Conservation (phyloP, 2,329 filamentous ascomycete species). For the Aspergillus fumigatiaffinis region DNA sequence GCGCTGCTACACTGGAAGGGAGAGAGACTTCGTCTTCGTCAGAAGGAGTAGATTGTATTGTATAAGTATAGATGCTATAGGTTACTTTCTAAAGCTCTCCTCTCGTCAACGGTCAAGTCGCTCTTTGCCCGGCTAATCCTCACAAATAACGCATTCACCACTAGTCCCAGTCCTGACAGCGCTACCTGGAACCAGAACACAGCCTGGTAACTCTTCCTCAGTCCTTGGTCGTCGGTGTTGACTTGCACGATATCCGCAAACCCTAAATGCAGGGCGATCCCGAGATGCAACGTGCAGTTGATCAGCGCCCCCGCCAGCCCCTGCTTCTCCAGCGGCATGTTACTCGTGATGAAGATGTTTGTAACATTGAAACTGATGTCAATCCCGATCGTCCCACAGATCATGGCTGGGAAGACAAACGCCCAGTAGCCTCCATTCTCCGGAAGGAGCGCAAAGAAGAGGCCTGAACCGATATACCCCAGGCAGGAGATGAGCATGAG, state of each 20-base stretch:
- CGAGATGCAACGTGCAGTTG: conserved; percentile 67
- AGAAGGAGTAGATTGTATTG: no score
- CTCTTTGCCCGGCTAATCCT: conserved; percentile 54
- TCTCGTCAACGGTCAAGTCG: conserved; percentile 57
- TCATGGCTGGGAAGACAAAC: conserved; percentile 62
- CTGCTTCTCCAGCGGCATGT: conserved; percentile 62
- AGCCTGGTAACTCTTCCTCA: conserved; percentile 56
- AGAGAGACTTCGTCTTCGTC: conserved; percentile 28
- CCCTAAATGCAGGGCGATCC: conserved; percentile 67
- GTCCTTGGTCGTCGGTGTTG: conserved; percentile 44
- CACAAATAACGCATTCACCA: conserved; percentile 53
- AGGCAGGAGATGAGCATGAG: conserved; percentile 60
- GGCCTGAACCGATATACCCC: conserved; percentile 55
- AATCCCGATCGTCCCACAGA: conserved; percentile 65
- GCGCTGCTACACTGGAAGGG: conserved; percentile 24
- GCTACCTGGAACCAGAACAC: conserved; percentile 63
- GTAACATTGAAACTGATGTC: conserved; percentile 73
- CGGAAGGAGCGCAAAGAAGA: conserved; percentile 64
- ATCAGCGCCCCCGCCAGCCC: conserved; percentile 69
- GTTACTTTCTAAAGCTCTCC: conserved; percentile 17
- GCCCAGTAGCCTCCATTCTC: conserved; percentile 62
- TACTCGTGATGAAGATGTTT: conserved; percentile 74
- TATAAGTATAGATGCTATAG: no score
- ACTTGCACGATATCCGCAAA: conserved; percentile 62
- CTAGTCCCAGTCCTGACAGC: conserved; percentile 49